These are phyloP conservation scores for Mycogone perniciosa DNA, from an alignment of 2,329 filamentous ascomycete species.

Conservation along the genomic window DNA sequence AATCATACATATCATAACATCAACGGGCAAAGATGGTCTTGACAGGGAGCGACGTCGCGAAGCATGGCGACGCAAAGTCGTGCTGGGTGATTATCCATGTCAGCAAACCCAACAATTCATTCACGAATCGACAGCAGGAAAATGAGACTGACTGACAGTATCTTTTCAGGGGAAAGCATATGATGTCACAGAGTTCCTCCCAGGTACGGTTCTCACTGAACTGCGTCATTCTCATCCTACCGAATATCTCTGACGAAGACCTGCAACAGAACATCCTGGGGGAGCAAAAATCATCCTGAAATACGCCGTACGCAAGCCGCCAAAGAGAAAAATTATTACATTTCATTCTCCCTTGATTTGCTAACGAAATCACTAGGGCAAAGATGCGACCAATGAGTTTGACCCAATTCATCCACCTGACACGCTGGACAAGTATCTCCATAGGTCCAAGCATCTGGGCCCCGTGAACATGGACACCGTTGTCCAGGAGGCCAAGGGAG, in stretches of 20 bases:
- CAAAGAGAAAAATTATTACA: background rate
- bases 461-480: constrained; percentile 82
- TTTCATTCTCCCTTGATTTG: background rate
- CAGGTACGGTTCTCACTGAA: constrained; percentile 44
- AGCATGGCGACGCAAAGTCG: constrained; percentile 75
- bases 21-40: constrained; percentile 33
- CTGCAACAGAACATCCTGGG: constrained; percentile 67
- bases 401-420: constrained; percentile 85
- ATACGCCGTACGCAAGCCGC: constrained; percentile 57
- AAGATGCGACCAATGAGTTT: constrained; percentile 88
- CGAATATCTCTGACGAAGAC: background rate
- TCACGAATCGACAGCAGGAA: constrained; percentile 3
- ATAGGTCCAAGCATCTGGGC: constrained; percentile 81
- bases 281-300: constrained; percentile 92
- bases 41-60: constrained; percentile 47
- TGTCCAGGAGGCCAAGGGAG: constrained; percentile 62
- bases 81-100: constrained; percentile 91
- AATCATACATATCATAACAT: no score
- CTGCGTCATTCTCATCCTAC: background rate
- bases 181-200: constrained; percentile 85
- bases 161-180: constrained; percentile 64
- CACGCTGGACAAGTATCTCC: constrained; percentile 78
- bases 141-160: background rate
- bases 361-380: constrained; percentile 46
- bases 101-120: constrained; percentile 18